These are phyloP conservation scores for Talaromyces sp. DNA, from an alignment of 2,329 filamentous ascomycete genomes.

Conservation along the genomic window DNA sequence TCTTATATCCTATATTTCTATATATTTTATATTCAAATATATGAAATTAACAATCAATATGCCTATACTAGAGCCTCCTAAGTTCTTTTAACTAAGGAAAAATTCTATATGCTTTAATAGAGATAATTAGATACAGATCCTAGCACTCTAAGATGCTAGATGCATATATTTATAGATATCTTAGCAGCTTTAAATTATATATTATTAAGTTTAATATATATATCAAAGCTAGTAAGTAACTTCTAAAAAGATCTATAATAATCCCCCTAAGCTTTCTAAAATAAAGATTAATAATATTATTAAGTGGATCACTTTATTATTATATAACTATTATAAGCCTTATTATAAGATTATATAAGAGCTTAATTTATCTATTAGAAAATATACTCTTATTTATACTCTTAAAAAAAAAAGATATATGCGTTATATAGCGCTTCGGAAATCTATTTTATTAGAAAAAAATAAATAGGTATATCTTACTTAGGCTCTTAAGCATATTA, in stretches of 20 bases:
- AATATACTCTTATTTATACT: slow-evolving; percentile 9
- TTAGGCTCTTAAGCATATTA: neutral
- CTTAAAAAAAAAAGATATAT: slow-evolving; percentile 21
- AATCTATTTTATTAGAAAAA: too few species aligned
- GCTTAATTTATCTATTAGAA: slow-evolving; percentile 15
- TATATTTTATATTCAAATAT: too few species aligned
- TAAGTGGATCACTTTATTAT: slow-evolving; percentile 19
- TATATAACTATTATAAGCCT: slow-evolving; percentile 16
- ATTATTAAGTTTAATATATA: slow-evolving; percentile 19
- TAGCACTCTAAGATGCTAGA: slow-evolving; percentile 20
- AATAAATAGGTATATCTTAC: too few species aligned
- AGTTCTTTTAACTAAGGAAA: neutral
- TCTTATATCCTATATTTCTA: too few species aligned
- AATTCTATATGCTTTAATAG: neutral
- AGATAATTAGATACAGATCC: slow-evolving; percentile 38
- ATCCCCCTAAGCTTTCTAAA: slow-evolving; percentile 19
- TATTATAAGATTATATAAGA: slow-evolving; percentile 20
- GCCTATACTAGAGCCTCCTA: too few species aligned
- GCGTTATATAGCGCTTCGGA: slow-evolving; percentile 15
- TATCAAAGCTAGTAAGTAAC: slow-evolving; percentile 17
- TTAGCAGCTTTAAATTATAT: slow-evolving; percentile 10
- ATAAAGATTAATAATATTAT: slow-evolving; percentile 21
- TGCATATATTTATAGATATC: neutral
- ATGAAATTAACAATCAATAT: too few species aligned
- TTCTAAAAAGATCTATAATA: slow-evolving; percentile 17